These are phyloP conservation scores for Boletus patriciae DNA, from an alignment of 768 basidiomycete species.

Conservation along the genomic window DNA sequence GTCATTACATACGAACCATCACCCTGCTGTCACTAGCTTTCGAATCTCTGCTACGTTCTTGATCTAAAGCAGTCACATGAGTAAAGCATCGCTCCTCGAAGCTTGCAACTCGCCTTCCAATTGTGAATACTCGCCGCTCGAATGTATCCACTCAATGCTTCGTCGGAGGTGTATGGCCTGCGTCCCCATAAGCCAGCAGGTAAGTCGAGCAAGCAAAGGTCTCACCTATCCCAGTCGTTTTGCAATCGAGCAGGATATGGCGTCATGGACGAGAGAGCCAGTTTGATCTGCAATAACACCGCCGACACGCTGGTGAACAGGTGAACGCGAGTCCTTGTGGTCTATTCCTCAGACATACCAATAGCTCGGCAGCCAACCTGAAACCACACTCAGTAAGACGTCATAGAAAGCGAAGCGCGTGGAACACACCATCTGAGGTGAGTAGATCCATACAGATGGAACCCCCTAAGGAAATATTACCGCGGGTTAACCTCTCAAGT, in stretches of 20 bases:
- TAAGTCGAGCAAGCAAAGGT: background rate
- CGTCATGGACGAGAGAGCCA: conserved; percentile 67
- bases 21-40: conserved; percentile 15
- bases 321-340: background rate
- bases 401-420: background rate
- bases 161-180: conserved; percentile 48
- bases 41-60: conserved; percentile 19
- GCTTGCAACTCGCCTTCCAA: conserved; percentile 50
- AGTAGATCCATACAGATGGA: conserved; percentile 76
- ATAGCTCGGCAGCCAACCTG: conserved; percentile 63
- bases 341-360: conserved; percentile 36
- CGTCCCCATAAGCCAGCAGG: background rate
- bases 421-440: conserved; percentile 49
- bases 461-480: conserved; percentile 44
- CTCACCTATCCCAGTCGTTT: conserved; percentile 49
- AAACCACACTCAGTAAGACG: background rate
- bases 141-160: conserved; percentile 63
- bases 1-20: background rate
- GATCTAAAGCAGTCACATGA: conserved; percentile 19
- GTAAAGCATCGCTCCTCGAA: background rate
- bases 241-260: conserved; percentile 59
- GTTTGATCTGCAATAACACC: conserved; percentile 61
- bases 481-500: too few relatives aligned
- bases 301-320: conserved; percentile 35
- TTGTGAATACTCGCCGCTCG: conserved; percentile 64